A percentile compares a stretch with the other conserved stretches of the same genome.
These are phyloP conservation scores for Ceratocystiopsis sp. DNA, from an alignment of 2,329 filamentous ascomycete species.

Conservation along the genomic window DNA sequence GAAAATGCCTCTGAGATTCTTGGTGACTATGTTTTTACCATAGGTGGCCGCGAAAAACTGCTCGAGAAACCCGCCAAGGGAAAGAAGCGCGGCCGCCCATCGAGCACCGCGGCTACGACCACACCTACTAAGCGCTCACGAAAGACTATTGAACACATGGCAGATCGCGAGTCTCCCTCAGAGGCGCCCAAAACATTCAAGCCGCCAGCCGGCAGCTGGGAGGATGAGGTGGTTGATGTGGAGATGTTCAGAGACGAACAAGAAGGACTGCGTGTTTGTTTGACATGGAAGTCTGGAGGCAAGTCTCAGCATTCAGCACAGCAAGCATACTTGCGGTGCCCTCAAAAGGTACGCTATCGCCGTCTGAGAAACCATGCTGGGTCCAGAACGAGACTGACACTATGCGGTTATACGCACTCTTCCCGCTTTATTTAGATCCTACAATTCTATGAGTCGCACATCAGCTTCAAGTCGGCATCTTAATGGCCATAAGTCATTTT, in stretches of 20 bases:
- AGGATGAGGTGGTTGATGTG: slow-evolving; percentile 51
- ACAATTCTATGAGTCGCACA: slow-evolving; percentile 40
- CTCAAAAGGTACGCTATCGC: slow-evolving; percentile 46
- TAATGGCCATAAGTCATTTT: not conserved
- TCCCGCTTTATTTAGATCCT: slow-evolving; percentile 31
- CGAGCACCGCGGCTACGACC: slow-evolving; percentile 18
- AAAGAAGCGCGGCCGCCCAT: slow-evolving; percentile 41
- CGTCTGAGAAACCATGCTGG: not conserved
- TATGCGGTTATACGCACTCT: not conserved
- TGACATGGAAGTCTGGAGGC: slow-evolving; percentile 56
- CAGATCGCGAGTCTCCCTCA: slow-evolving; percentile 28
- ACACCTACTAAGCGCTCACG: slow-evolving; percentile 27
- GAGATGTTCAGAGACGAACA: slow-evolving; percentile 55
- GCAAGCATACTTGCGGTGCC: slow-evolving; percentile 57
- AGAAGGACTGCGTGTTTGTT: slow-evolving; percentile 45
- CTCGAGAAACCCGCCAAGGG: slow-evolving; percentile 29
- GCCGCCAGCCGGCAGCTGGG: slow-evolving; percentile 60
- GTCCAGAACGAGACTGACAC: not conserved
- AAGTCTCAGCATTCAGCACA: slow-evolving; percentile 58
- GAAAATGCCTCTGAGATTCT: slow-evolving; percentile 44
- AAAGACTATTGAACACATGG: slow-evolving; percentile 32
- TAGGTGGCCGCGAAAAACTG: slow-evolving; percentile 46
- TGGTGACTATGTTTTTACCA: slow-evolving; percentile 41
- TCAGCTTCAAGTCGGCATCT: slow-evolving; percentile 19
- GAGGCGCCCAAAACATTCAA: slow-evolving; percentile 33